Evolutionary conservation across 306 rosid genomes (phyloP).

Genomic region (Quillaja saponaria): DNA sequence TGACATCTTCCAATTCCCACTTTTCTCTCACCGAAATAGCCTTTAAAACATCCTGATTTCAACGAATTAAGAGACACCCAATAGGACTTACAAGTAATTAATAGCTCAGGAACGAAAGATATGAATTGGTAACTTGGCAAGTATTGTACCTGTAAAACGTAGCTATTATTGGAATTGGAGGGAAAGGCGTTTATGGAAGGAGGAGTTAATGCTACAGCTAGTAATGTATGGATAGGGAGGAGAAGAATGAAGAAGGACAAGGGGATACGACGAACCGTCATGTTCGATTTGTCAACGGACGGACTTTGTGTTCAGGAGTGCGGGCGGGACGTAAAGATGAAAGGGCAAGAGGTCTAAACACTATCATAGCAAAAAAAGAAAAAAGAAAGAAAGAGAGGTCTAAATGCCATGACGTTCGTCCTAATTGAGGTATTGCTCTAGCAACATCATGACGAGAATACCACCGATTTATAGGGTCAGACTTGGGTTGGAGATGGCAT

Average conservation of each 20-base stretch:
- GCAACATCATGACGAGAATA: too few relatives aligned
- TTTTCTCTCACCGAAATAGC: slow-evolving; percentile 58
- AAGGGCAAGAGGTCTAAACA: not conserved
- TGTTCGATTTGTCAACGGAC: slow-evolving; percentile 7
- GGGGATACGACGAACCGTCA: slow-evolving; percentile 11
- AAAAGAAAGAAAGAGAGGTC: too few relatives aligned
- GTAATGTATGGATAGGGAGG: slow-evolving; percentile 33
- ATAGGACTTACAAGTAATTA: not conserved
- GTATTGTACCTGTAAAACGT: slow-evolving; percentile 58
- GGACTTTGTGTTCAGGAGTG: not conserved
- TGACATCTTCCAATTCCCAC: slow-evolving; percentile 53
- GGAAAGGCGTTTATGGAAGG: slow-evolving; percentile 12
- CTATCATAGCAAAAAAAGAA: not conserved
- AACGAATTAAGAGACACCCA: slow-evolving; percentile 1
- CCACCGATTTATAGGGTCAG: too few relatives aligned
- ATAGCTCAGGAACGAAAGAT: too few relatives aligned
- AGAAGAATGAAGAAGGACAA: slow-evolving; percentile 34
- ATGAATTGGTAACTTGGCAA: not conserved
- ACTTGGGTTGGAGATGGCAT: too few relatives aligned
- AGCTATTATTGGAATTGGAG: slow-evolving; percentile 32
- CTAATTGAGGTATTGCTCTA: too few relatives aligned
- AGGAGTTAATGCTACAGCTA: slow-evolving; percentile 26
- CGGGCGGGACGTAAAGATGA: not conserved
- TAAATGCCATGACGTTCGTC: too few relatives aligned
- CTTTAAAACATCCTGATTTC: slow-evolving; percentile 65